Evolutionary conservation across 352 stramenopile genomes (phyloP), one percentile per base, ranked within the genome.

Genomic region (Pythium scleroteichum): DNA sequence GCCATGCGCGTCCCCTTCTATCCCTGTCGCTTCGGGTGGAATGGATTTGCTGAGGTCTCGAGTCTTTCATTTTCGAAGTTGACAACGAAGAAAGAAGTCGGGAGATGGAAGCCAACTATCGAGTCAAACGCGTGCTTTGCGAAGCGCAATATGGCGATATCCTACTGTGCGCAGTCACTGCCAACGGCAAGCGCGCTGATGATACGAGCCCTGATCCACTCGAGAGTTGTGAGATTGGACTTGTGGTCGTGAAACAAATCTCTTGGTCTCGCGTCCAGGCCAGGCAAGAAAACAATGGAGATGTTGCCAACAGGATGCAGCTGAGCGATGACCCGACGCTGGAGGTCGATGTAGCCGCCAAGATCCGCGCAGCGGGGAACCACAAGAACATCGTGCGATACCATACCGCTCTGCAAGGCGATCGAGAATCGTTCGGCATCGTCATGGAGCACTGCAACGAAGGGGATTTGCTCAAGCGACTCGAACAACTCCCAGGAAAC

Each of bases 381-480:
- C 68, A 76, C 40, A 53, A 57, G 33, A 59, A 76, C 42, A 44
- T 76, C 20, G 51, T 76, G 4, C 35, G 39, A 39, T 69, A 60
- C 22, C 33, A 60, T 38, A 50, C 62, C 24, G 47, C 64, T 2
- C n/a, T 66, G 38, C 65, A 62, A 7, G 56, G 32, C 20, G 44
- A 63, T 20, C 46, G 58, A 51, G 60, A 46, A 1, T 59, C 33
- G 12, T 56, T 66, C 35, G 56, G 62, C 12, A 55, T 76, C 20
- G 65, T 76, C 39, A 68, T 76, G 52, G 69, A 76, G 59, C 73
- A 71, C 56, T 76, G 69, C 53, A 69, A 69, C 45, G 40, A 72
- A 59, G 65, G 61, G 14, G 69, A 76, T 29, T 32, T 76, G 41
- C 55, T 71, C 17, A 48, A 40, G 27, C 60, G 51, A 2, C 48